Evolutionary conservation across 1,284 basidiomycete genomes (phyloP), one percentile per base, ranked within the genome.

Genomic region (Meripilus lineatus): DNA sequence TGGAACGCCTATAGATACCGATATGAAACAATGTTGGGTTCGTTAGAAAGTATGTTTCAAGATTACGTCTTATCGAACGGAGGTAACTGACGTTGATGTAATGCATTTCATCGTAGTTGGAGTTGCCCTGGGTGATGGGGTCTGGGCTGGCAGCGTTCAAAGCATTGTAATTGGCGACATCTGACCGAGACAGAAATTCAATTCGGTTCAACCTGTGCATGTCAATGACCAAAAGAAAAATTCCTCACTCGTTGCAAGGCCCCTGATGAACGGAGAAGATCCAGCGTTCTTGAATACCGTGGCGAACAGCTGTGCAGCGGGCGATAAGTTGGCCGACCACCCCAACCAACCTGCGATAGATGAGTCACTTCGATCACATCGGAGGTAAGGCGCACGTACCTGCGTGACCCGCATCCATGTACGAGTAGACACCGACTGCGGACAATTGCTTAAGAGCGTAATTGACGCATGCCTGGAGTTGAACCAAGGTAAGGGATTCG

Each of bases 81-180:
- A 25, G 21, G 30, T 13, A 4, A 50, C 66, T 45, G 38, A 73
- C 75, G 47, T 74, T 70, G 55, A 81, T 78, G 62, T 81, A 81
- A 59, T 69, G 75, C 30, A 69, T 58, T 63, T 82, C 80, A 56
- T 81, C 79, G 63, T 74, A 80, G 69, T 79, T 79, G 24, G 68
- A 50, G 62, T 81, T 70, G 44, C 71, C 71, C 52, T 72, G 70
- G 25, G 79, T 81, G 59, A 77, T 71, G 11, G 78, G 77, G 59
- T 82, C 79, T 47, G 79, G 76, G 32, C 61, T 61, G 13, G 67
- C 55, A n/a, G 77, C 71, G 45, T 51, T 62, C 25, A 81, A 65
- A 23, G 78, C 71, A 52, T 81, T 81, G 67, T 79, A 81, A 68
- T 81, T 81, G 46, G 79, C 75, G 44, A 81, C 78, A 63, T 81